phyloP scores from a whole-genome alignment of 345 rosid species.

The Cardamine occulta region DNA sequence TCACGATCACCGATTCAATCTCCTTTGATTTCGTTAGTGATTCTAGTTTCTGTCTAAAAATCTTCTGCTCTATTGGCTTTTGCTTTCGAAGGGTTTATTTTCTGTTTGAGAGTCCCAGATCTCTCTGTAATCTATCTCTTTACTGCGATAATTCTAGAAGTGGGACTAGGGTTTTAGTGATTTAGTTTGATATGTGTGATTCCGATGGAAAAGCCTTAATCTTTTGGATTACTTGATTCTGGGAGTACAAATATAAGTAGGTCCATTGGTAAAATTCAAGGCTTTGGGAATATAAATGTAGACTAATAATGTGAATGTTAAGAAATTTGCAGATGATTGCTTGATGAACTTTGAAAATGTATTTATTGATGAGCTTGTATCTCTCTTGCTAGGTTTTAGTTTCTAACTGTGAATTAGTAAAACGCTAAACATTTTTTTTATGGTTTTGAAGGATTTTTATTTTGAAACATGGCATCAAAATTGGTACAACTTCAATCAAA shows the following conservation, averaged over 20 bases:
- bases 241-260: no score
- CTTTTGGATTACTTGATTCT: neutral
- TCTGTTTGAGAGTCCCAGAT: no score
- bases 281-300: no score
- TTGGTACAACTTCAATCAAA: conserved; percentile 62
- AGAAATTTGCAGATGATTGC: neutral
- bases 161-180: neutral
- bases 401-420: neutral
- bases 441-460: no score
- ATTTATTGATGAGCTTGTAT: neutral
- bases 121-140: no score
- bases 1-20: conserved; percentile 2
- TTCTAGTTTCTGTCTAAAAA: neutral
- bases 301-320: no score
- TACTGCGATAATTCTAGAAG: no score
- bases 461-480: conserved; percentile 56
- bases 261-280: no score
- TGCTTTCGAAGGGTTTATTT: neutral
- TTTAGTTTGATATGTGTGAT: conserved; percentile 4
- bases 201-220: neutral
- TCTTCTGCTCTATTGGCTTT: no score
- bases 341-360: neutral
- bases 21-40: neutral
- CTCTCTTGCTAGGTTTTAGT: neutral
- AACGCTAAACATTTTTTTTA: no score